Evolutionary conservation across 352 stramenopile species (phyloP).

Genomic region (Phytopythium delawarense): DNA sequence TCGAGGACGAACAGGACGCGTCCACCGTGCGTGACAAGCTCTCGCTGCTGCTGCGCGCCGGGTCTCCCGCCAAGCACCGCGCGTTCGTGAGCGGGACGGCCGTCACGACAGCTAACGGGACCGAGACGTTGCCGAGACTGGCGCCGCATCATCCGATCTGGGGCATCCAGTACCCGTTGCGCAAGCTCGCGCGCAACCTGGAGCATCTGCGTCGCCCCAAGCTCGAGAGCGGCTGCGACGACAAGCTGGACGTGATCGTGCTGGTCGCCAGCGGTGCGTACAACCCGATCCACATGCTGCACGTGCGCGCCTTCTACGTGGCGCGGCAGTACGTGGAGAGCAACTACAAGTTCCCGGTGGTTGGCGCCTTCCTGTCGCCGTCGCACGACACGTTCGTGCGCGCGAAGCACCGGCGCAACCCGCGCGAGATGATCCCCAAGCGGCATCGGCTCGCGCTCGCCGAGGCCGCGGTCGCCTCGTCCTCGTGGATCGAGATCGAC

Average conservation of each 20-base stretch:
- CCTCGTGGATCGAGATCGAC: constrained; percentile 81
- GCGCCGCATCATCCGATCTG: constrained; percentile 31
- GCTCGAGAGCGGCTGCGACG: neutral
- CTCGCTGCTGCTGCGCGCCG: constrained; percentile 32
- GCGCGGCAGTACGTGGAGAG: constrained; percentile 69
- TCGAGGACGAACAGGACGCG: constrained; percentile 34
- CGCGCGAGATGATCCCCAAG: constrained; percentile 77
- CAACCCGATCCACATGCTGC: constrained; percentile 78
- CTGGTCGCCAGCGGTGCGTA: constrained; percentile 72
- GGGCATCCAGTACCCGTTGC: constrained; percentile 66
- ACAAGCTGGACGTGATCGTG: constrained; percentile 56
- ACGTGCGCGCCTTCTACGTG: constrained; percentile 74
- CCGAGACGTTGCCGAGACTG: constrained; percentile 20
- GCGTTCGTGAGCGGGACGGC: constrained; percentile 9
- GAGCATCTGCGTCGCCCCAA: constrained; percentile 27
- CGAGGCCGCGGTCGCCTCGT: constrained; percentile 57
- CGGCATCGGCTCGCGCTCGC: constrained; percentile 58
- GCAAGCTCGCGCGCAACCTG: constrained; percentile 65
- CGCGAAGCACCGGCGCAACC: constrained; percentile 62
- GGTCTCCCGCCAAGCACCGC: constrained; percentile 54
- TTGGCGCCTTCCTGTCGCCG: constrained; percentile 73
- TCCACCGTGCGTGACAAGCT: constrained; percentile 33
- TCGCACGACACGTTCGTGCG: constrained; percentile 75
- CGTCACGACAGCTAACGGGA: neutral
- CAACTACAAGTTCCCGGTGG: constrained; percentile 77